A percentile compares a stretch with the other conserved stretches of the same genome.
phyloP scores from a whole-genome alignment of 306 rosid genomes.

The Rubus idaeus region DNA sequence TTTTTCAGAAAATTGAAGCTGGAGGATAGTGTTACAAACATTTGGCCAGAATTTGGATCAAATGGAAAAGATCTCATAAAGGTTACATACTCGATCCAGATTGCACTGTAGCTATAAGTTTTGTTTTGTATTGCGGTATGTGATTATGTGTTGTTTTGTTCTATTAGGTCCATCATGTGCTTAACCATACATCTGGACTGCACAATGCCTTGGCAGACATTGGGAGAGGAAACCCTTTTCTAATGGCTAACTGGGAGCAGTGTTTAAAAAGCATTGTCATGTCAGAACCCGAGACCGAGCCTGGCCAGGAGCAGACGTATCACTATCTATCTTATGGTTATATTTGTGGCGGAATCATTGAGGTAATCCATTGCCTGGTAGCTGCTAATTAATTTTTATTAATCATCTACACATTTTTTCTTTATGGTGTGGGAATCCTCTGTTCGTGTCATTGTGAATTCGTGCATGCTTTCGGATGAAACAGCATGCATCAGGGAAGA shows the following conservation, averaged over 20 bases:
- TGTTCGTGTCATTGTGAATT: not conserved
- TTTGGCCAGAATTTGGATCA: slow-evolving; percentile 89
- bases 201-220: slow-evolving; percentile 71
- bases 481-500: slow-evolving; percentile 90
- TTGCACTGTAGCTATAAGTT: slow-evolving; percentile 4
- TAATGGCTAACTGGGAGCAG: slow-evolving; percentile 78
- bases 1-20: slow-evolving; percentile 69
- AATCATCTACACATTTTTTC: too few relatives aligned
- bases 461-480: slow-evolving; percentile 24
- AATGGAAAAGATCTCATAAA: slow-evolving; percentile 72
- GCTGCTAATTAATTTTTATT: too few relatives aligned
- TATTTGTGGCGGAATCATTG: slow-evolving; percentile 94
- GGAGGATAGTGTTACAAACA: slow-evolving; percentile 66
- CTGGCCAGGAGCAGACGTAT: slow-evolving; percentile 83
- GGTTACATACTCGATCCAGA: slow-evolving; percentile 31
- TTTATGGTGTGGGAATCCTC: not conserved
- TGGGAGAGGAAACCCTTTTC: slow-evolving; percentile 56
- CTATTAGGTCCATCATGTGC: slow-evolving; percentile 86
- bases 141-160: not conserved
- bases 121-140: not conserved
- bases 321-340: slow-evolving; percentile 85
- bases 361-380: slow-evolving; percentile 33
- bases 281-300: slow-evolving; percentile 75
- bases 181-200: slow-evolving; percentile 96
- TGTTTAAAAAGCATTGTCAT: slow-evolving; percentile 60